Conservation (phyloP, 169 alveolate genomes). For the Hepatocystis sp. region DNA sequence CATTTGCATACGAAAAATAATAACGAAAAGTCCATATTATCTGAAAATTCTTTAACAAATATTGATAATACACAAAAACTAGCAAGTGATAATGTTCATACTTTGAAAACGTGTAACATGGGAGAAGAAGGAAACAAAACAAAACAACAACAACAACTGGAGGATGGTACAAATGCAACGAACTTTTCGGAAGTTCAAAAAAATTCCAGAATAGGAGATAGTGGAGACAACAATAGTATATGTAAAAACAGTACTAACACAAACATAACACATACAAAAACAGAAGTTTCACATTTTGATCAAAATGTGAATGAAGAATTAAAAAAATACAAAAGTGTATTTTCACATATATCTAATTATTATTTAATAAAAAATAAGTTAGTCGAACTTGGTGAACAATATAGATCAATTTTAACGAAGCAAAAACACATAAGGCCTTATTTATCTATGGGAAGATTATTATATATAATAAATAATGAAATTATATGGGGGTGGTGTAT, state of each 20-base stretch:
- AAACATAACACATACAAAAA: too few species aligned
- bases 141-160: neutral
- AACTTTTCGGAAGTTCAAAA: too few species aligned
- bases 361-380: conserved; percentile 20
- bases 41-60: neutral
- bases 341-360: conserved; percentile 62
- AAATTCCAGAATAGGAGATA: too few species aligned
- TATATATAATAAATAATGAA: conserved; percentile 82
- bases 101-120: neutral
- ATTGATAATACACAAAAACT: too few species aligned
- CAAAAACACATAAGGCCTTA: conserved; percentile 88
- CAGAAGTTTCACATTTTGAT: too few species aligned
- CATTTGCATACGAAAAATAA: too few species aligned
- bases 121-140: neutral
- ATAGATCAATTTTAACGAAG: conserved; percentile 54
- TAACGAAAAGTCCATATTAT: neutral
- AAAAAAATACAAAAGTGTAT: conserved; percentile 28
- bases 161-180: too few species aligned
- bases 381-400: conserved; percentile 49
- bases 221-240: too few species aligned
- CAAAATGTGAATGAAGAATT: conserved; percentile 75
- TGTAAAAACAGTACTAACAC: too few species aligned
- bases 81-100: neutral
- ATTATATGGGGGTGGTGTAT: conserved; percentile 89
- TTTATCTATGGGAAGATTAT: conserved; percentile 90